Evolutionary conservation across 2,329 filamentous ascomycete genomes (phyloP).

Genomic region (Pseudohalonectria lignicola): DNA sequence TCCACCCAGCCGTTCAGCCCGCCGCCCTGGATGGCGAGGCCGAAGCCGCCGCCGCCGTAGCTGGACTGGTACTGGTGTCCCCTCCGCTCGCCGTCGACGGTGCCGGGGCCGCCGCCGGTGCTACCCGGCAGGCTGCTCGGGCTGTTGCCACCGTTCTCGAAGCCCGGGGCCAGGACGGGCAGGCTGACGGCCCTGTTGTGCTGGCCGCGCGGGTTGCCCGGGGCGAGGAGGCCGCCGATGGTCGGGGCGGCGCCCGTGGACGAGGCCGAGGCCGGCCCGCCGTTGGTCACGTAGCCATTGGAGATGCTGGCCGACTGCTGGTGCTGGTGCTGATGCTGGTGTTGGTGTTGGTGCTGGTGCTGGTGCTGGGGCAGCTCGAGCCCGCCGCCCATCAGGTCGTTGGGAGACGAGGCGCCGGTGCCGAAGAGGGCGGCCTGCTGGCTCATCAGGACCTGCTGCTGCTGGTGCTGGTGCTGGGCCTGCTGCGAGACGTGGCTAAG

Average conservation of each 20-base stretch:
- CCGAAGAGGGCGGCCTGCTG: slow-evolving; percentile 78
- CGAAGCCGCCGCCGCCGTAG: slow-evolving; percentile 48
- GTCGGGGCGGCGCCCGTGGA: slow-evolving; percentile 45
- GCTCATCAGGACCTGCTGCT: slow-evolving; percentile 58
- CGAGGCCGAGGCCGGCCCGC: not conserved
- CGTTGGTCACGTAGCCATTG: slow-evolving; percentile 47
- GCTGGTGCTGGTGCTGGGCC: slow-evolving; percentile 63
- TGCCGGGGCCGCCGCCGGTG: slow-evolving; percentile 18
- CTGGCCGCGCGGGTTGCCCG: slow-evolving; percentile 51
- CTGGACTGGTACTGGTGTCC: slow-evolving; percentile 57
- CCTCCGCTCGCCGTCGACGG: slow-evolving; percentile 36
- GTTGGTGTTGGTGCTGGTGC: slow-evolving; percentile 42
- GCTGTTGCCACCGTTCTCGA: slow-evolving; percentile 47
- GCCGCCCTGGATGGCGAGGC: slow-evolving; percentile 47
- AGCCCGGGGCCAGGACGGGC: slow-evolving; percentile 56
- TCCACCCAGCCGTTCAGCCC: slow-evolving; percentile 58
- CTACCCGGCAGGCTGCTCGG: slow-evolving; percentile 34
- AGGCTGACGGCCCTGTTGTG: slow-evolving; percentile 82
- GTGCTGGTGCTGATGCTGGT: slow-evolving; percentile 44
- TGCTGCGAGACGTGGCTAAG: slow-evolving; percentile 71
- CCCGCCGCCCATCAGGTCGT: slow-evolving; percentile 29
- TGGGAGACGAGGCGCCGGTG: slow-evolving; percentile 50
- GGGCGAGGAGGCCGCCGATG: slow-evolving; percentile 66
- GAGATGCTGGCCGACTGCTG: slow-evolving; percentile 56
- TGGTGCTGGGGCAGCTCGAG: slow-evolving; percentile 50